Evolutionary conservation across 2,329 filamentous ascomycete species (phyloP), one percentile per base, ranked within the genome.

Genomic region (Fusarium xyrophilum): DNA sequence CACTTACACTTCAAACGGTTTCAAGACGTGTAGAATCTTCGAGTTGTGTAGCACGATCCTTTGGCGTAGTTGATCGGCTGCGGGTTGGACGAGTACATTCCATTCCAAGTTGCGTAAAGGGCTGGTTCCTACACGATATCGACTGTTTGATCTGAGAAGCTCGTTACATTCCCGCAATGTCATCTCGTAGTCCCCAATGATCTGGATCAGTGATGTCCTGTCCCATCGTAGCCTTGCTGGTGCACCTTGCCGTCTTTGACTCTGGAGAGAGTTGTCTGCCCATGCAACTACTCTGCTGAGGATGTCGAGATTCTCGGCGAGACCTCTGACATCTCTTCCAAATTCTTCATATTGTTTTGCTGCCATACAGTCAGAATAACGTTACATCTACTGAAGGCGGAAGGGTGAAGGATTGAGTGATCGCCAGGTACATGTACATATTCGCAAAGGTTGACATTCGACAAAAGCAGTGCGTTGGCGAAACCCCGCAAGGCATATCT

Each of bases 1-100:
- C 5, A 62, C 77, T 67, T 62, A 78, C 78, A 80, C 77, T 52
- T 80, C 76, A 43, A 80, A 78, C 1, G 78, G 78, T 50, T 77
- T 77, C 36, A 80, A 47, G 2, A 79, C 62, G 33, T 76, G 76
- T 17, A 74, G 57, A 11, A 80, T 68, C 56, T 78, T 78, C 23
- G 74, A 73, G 58, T 76, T 78, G 55, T 80, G 78, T 19, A 79
- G 61, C n/a, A 67, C 61, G 23, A 80, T 77, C 10, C 74, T 70
- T 33, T 71, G 63, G 9, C 77, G 75, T 11, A 80, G 66, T 27
- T 72, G 70, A 23, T 79, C 76, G 27, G 74, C 78, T 17, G 47
- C 64, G 2, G 77, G 77, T 48, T 78, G 75, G 9, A 79, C 76
- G 17, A 79, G 67, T 1, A 76, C 66, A 61, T 80, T 80, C 77